Evolutionary conservation across 768 basidiomycete species (phyloP), one percentile per base, ranked within the genome.

Genomic region (Mycena polygramma): DNA sequence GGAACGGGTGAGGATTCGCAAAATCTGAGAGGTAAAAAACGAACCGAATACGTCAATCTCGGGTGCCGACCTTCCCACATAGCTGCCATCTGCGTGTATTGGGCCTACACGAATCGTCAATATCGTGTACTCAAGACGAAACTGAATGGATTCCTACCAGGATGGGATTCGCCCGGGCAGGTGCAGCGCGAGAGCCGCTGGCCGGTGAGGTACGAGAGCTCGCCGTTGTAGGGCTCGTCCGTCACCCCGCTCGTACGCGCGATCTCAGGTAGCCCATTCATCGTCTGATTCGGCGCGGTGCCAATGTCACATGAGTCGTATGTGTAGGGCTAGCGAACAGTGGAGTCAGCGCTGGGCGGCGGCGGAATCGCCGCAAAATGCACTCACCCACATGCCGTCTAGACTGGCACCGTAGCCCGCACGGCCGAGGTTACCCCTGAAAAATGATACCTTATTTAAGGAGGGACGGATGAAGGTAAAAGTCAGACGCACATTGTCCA

Each of bases 291-390:
- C 10, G 87, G 79, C 13, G 88, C 84, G 0, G 96, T 96, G 24
- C 97, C 97, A n/a, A 96, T 88, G 78, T 99, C 97, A 75, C 97
- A 98, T 10, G 86, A 81, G 74, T 94, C 92, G 71, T 94, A 94
- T 1, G 91, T 90, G 55, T 69, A 69, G 1, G 68, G 60, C 60
- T 54, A 39, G 55, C 17, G 19, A 11, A 11, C 2, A 30, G 19
- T 61, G 30, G 51, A 35, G 30, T 30, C 30, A 30, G 30, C 30
- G 30, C 30, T 30, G n/a, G n/a, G n/a, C 30, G 30, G 6, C 30
- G 30, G 30, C 6, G 30, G 30, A 30, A 30, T 30, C 30, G 30
- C 30, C 30, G 30, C 6, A 30, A 30, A 17, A 39, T 13, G n/a
- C 37, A 52, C 68, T 63, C 22, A 69, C 68, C 68, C 68, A 69